phyloP scores from a whole-genome alignment of 495 filamentous ascomycete genomes.

The Neurospora sp. region DNA sequence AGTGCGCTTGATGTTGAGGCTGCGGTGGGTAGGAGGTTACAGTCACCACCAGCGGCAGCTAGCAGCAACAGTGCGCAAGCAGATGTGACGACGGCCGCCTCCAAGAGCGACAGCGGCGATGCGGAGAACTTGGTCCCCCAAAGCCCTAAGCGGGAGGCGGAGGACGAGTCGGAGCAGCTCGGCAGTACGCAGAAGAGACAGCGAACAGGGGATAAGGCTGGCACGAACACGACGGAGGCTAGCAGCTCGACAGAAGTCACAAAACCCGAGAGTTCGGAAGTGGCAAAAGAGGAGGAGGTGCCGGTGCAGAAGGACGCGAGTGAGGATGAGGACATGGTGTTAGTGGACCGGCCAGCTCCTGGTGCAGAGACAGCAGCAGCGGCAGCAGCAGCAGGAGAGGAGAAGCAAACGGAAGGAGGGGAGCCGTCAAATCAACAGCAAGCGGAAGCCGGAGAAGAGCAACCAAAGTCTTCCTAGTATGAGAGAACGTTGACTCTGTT shows the following conservation, averaged over 20 bases:
- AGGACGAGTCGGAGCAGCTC: slow-evolving; percentile 26
- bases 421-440: background rate
- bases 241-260: background rate
- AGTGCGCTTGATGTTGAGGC: slow-evolving; percentile 44
- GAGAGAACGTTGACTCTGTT: background rate
- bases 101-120: background rate
- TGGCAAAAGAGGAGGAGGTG: background rate
- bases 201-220: slow-evolving; percentile 23
- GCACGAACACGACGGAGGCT: background rate
- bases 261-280: background rate
- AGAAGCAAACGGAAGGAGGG: background rate
- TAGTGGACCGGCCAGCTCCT: background rate
- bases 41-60: slow-evolving; percentile 4
- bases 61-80: background rate
- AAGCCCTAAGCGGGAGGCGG: slow-evolving; percentile 37
- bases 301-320: background rate
- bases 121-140: slow-evolving; percentile 1
- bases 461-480: background rate
- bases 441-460: background rate
- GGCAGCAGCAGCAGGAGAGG: background rate
- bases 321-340: background rate
- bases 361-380: background rate
- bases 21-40: slow-evolving; percentile 37
- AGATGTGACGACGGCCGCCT: background rate
- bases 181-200: slow-evolving; percentile 23